Conservation (phyloP, 2,329 filamentous ascomycete genomes). For the Knoxdaviesia capensis region DNA sequence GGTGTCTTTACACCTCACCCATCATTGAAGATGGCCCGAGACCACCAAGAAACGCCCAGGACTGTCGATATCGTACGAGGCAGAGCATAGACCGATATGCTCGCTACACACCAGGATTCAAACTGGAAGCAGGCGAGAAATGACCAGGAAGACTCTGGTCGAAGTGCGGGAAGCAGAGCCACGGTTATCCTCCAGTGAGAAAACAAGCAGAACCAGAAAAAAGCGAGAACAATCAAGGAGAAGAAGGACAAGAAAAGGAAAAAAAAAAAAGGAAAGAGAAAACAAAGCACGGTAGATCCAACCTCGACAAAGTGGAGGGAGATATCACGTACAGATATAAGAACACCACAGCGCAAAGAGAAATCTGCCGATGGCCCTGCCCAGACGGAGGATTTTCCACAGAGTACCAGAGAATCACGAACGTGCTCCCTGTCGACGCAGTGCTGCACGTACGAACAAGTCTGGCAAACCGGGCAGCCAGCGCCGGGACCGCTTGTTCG, state of each 20-base stretch:
- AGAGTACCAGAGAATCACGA: too few relatives aligned
- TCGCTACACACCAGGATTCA: background rate
- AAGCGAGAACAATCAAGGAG: background rate
- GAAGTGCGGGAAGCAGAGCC: too few relatives aligned
- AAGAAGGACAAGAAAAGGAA: background rate
- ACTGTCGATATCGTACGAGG: background rate
- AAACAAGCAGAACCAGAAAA: background rate
- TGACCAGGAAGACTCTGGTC: background rate
- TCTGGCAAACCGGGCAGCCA: too few relatives aligned
- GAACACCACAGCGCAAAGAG: too few relatives aligned
- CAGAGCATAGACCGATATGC: background rate
- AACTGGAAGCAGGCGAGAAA: background rate
- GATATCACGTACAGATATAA: too few relatives aligned
- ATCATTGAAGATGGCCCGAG: background rate
- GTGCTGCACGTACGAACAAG: too few relatives aligned
- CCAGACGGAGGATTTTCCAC: too few relatives aligned
- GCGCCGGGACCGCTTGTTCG: too few relatives aligned
- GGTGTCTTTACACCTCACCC: too few relatives aligned
- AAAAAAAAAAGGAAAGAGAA: background rate
- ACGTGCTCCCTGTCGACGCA: too few relatives aligned
- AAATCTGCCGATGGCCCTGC: too few relatives aligned
- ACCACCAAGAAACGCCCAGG: background rate
- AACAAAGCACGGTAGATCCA: background rate
- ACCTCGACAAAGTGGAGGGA: too few relatives aligned
- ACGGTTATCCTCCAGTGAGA: background rate